Percentiles rank a stretch among this genome's conserved stretches.
Evolutionary conservation across 1,284 basidiomycete species (phyloP).

Genomic region (Ganoderma boninense): DNA sequence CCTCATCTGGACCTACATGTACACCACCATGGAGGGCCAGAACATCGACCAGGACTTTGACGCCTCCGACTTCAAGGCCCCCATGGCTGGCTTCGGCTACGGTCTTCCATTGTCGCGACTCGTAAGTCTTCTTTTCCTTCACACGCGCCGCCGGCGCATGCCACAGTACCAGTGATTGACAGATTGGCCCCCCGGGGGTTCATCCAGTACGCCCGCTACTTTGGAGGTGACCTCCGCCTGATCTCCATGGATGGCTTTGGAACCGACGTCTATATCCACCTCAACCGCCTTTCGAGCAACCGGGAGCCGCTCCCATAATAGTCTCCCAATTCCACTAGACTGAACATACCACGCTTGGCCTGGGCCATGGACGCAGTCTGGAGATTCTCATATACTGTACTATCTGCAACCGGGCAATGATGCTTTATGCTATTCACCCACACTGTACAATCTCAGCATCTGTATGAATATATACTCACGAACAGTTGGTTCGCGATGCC

Average conservation of each 20-base stretch:
- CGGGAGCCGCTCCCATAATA: constrained; percentile 73
- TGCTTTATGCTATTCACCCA: constrained; percentile 9
- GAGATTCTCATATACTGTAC: constrained; percentile 7
- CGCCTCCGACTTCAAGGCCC: constrained; percentile 95
- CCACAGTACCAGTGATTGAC: not conserved
- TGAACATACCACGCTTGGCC: constrained; percentile 8
- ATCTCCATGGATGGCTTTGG: constrained; percentile 99
- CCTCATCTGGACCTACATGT: constrained; percentile 99
- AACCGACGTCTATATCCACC: constrained; percentile 91
- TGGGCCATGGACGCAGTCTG: not conserved
- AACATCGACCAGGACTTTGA: constrained; percentile 89
- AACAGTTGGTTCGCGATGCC: not conserved
- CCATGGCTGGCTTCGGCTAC: constrained; percentile 98
- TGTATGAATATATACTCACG: constrained; percentile 25
- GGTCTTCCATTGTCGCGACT: constrained; percentile 91
- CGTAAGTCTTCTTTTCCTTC: constrained; percentile 49
- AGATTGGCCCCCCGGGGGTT: too few relatives aligned
- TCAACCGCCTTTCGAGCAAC: constrained; percentile 87
- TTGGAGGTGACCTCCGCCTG: constrained; percentile 94
- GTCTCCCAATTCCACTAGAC: not conserved
- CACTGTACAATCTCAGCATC: constrained; percentile 10
- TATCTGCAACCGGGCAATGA: constrained; percentile 9
- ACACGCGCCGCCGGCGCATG: not conserved
- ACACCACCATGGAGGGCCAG: constrained; percentile 96
- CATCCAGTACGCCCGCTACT: constrained; percentile 89